A percentile compares a stretch with the other conserved stretches of the same genome.
phyloP scores from a whole-genome alignment of 2,329 filamentous ascomycete species.

The Exophiala xenobiotica region DNA sequence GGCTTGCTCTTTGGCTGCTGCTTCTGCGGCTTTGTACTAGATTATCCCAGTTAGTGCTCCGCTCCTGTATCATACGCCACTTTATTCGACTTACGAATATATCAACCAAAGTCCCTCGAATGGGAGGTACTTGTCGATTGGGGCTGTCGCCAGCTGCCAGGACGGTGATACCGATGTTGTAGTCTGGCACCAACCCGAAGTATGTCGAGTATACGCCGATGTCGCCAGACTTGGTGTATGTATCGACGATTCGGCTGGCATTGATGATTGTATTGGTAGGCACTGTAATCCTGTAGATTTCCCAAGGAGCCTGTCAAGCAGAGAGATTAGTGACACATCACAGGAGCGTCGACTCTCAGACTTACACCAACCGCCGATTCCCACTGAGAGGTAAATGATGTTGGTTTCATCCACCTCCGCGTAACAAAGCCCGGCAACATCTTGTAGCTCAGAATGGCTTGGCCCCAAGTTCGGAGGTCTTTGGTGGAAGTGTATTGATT shows the following conservation, averaged over 20 bases:
- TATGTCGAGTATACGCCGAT: conserved; percentile 38
- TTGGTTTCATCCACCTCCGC: conserved; percentile 48
- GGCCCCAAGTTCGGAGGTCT: conserved; percentile 46
- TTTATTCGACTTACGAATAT: conserved; percentile 2
- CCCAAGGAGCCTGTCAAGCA: conserved; percentile 41
- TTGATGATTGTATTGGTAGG: conserved; percentile 8
- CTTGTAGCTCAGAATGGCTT: conserved; percentile 42
- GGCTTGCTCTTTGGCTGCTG: conserved; percentile 9
- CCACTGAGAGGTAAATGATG: conserved; percentile 36
- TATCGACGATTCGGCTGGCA: conserved; percentile 10
- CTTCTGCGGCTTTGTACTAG: conserved; percentile 12
- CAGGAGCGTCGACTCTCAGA: not conserved
- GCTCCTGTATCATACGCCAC: not conserved
- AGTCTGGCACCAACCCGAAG: conserved; percentile 38
- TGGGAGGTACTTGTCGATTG: conserved; percentile 1
- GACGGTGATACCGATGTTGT: conserved; percentile 38
- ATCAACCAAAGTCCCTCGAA: conserved; percentile 6
- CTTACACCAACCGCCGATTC: conserved; percentile 35
- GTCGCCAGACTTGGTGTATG: conserved; percentile 38
- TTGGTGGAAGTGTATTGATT: conserved; percentile 47
- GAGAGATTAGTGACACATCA: conserved; percentile 15
- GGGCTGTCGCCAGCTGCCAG: conserved; percentile 30
- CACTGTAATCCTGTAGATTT: conserved; percentile 9
- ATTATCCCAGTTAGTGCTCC: not conserved
- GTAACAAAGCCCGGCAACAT: conserved; percentile 40